Conservation (phyloP, 2,329 filamentous ascomycete species). For the Exophiala viscosa region DNA sequence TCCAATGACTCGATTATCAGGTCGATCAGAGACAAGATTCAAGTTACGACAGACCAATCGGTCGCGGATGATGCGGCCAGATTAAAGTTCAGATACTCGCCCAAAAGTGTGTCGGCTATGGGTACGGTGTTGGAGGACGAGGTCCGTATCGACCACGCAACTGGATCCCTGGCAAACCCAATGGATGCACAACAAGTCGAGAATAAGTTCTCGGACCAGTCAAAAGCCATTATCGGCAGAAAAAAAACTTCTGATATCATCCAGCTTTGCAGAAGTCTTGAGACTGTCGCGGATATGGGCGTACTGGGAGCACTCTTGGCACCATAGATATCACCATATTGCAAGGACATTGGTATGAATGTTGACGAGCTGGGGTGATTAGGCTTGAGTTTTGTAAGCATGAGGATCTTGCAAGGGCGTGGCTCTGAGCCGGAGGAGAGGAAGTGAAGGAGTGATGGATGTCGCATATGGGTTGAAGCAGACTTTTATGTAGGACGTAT, state of each 20-base stretch:
- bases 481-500: too few relatives aligned
- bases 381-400: too few relatives aligned
- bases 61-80: conserved; percentile 43
- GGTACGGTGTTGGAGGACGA: conserved; percentile 31
- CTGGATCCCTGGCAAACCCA: conserved; percentile 48
- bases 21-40: conserved; percentile 42
- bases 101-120: neutral
- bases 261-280: conserved; percentile 1
- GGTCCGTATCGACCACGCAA: conserved; percentile 48
- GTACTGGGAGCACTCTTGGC: neutral
- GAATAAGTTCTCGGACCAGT: conserved; percentile 50
- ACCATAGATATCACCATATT: neutral
- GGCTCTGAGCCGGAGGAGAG: too few relatives aligned
- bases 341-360: too few relatives aligned
- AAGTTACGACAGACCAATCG: conserved; percentile 40
- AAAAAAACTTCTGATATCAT: conserved; percentile 26
- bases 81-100: conserved; percentile 32
- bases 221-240: conserved; percentile 38
- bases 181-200: conserved; percentile 45
- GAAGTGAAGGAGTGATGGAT: too few relatives aligned
- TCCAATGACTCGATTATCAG: conserved; percentile 42
- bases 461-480: too few relatives aligned
- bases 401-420: too few relatives aligned
- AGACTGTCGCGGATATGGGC: conserved; percentile 1
- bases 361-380: too few relatives aligned